A percentile compares a stretch with the other conserved stretches of the same genome.
Conservation (phyloP, 2,329 filamentous ascomycete species). For the Fonsecaea pedrosoi region DNA sequence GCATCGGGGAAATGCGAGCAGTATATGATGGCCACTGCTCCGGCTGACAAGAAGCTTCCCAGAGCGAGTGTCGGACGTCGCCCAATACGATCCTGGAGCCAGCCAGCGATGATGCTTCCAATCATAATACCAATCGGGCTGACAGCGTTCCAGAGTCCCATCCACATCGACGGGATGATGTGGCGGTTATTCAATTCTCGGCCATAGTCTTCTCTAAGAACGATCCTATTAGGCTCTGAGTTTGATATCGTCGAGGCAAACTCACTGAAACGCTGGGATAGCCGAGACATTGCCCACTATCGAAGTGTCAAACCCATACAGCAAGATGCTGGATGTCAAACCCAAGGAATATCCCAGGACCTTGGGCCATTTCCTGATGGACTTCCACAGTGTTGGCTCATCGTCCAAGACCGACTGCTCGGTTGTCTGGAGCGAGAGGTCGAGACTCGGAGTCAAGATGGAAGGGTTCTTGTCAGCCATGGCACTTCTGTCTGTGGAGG, state of each 20-base stretch:
- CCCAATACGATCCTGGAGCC: conserved; percentile 51
- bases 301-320: conserved; percentile 46
- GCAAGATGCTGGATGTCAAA: conserved; percentile 40
- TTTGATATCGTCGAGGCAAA: not conserved
- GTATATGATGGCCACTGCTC: conserved; percentile 48
- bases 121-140: conserved; percentile 49
- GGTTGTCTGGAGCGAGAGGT: conserved; percentile 9
- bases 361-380: conserved; percentile 34
- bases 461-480: conserved; percentile 10
- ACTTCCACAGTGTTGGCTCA: conserved; percentile 24
- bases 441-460: conserved; percentile 8
- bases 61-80: conserved; percentile 48
- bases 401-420: conserved; percentile 13
- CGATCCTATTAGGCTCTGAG: not conserved
- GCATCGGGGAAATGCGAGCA: conserved; percentile 42
- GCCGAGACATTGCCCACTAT: conserved; percentile 44
- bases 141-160: conserved; percentile 54
- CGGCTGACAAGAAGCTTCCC: conserved; percentile 48
- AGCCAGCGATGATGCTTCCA: conserved; percentile 50
- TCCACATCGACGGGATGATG: conserved; percentile 54
- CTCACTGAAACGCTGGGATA: conserved; percentile 43
- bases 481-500: not conserved
- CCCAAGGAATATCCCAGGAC: conserved; percentile 29
- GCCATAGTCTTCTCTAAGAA: conserved; percentile 45
- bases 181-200: conserved; percentile 42